phyloP scores from a whole-genome alignment of 495 filamentous ascomycete genomes.

The Podospora pseudocomata region DNA sequence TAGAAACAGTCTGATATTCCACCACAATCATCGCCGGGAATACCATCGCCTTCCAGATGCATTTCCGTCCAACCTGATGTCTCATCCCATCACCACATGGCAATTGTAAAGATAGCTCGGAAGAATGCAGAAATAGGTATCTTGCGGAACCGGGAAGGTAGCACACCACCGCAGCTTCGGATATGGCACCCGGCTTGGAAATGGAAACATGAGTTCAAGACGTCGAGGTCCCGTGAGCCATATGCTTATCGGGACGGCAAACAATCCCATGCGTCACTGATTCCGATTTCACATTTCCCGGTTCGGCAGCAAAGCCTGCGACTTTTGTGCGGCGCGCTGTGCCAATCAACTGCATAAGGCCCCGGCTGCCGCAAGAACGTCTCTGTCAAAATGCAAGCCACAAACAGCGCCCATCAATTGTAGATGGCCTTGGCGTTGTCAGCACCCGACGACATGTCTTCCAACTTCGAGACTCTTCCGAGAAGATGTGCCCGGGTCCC shows the following conservation, averaged over 20 bases:
- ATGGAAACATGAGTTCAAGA: no score
- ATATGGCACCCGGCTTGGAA: neutral
- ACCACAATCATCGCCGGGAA: neutral
- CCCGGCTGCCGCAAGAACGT: neutral
- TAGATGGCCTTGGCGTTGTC: conserved; percentile 1
- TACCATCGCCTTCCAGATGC: neutral
- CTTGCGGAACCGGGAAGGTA: neutral
- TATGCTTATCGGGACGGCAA: neutral
- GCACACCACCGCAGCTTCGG: neutral
- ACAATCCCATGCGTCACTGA: neutral
- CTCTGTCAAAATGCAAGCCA: conserved; percentile 8
- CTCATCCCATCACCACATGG: neutral
- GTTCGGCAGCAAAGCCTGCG: conserved; percentile 6
- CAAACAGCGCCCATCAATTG: neutral
- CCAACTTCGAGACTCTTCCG: conserved; percentile 1
- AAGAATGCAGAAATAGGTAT: neutral
- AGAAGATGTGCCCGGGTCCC: neutral
- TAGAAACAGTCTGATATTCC: neutral
- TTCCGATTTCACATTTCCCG: neutral
- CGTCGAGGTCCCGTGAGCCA: no score
- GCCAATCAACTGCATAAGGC: neutral
- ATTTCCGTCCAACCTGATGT: neutral
- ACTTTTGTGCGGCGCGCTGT: conserved; percentile 15
- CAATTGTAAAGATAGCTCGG: neutral
- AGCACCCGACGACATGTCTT: conserved; percentile 8